Conservation (phyloP, 176 grass and related monocot genomes). For the Zizania latifolia region DNA sequence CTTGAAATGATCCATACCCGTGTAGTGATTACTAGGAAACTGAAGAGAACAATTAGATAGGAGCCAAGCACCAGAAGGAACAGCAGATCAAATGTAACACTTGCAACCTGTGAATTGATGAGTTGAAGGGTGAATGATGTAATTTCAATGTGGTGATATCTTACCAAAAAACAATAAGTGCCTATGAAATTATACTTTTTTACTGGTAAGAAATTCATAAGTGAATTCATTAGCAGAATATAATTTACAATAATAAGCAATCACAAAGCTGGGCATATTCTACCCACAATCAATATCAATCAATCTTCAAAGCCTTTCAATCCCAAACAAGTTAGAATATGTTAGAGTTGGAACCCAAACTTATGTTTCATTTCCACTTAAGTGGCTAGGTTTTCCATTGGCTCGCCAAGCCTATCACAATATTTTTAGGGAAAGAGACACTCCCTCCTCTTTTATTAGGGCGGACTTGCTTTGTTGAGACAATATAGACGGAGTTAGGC, state of each 20-base stretch:
- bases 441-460: no score
- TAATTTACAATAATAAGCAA: background rate
- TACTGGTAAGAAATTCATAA: background rate
- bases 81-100: constrained; percentile 87
- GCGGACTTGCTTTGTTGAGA: no score
- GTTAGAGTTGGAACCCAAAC: no score
- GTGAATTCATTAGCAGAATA: background rate
- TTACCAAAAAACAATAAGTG: background rate
- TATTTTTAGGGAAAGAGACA: no score
- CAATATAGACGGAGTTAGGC: no score
- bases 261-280: background rate
- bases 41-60: constrained; percentile 92
- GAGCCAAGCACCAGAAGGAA: constrained; percentile 77
- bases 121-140: no score
- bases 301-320: no score
- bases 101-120: constrained; percentile 65
- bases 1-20: constrained; percentile 47
- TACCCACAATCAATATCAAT: no score
- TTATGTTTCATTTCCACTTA: no score
- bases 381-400: no score
- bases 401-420: no score
- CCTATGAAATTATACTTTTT: background rate
- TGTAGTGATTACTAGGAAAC: constrained; percentile 93
- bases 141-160: background rate
- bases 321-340: no score